Conservation (phyloP, 2,329 filamentous ascomycete genomes). For the Zopfia rhizophila region DNA sequence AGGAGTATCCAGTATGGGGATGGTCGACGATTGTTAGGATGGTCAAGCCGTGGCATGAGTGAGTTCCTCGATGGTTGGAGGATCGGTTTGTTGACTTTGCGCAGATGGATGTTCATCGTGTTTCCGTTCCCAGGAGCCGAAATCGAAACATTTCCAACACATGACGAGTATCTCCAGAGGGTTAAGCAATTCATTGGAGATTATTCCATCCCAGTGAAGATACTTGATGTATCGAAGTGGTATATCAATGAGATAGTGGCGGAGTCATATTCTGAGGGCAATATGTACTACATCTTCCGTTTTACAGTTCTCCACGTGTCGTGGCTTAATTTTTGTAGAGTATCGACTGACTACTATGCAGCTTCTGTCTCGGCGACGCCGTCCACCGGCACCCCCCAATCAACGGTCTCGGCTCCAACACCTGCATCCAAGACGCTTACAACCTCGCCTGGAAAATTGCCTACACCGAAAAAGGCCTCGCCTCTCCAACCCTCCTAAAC, state of each 20-base stretch:
- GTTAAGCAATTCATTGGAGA: slow-evolving; percentile 11
- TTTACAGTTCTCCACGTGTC: no score
- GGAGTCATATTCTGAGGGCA: slow-evolving; percentile 9
- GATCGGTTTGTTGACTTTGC: no score
- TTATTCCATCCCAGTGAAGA: slow-evolving; percentile 1
- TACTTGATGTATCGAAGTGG: slow-evolving; percentile 14
- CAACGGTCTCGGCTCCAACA: slow-evolving; percentile 36
- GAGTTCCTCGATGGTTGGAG: no score
- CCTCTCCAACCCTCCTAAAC: slow-evolving; percentile 36
- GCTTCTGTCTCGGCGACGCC: no score
- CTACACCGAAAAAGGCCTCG: slow-evolving; percentile 40
- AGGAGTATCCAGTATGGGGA: no score
- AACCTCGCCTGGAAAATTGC: slow-evolving; percentile 54
- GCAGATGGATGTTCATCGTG: no score
- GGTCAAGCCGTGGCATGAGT: slow-evolving; percentile 72
- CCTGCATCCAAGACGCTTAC: slow-evolving; percentile 50
- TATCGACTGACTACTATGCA: no score
- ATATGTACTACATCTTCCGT: neutral
- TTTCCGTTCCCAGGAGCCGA: no score
- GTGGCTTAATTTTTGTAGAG: no score
- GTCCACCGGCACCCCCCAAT: slow-evolving; percentile 39
- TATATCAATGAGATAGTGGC: slow-evolving; percentile 24
- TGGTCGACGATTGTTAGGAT: slow-evolving; percentile 62
- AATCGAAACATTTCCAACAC: neutral
- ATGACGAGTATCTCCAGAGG: slow-evolving; percentile 30